phyloP scores from a whole-genome alignment of 306 rosid species.

The Vigna radiata region DNA sequence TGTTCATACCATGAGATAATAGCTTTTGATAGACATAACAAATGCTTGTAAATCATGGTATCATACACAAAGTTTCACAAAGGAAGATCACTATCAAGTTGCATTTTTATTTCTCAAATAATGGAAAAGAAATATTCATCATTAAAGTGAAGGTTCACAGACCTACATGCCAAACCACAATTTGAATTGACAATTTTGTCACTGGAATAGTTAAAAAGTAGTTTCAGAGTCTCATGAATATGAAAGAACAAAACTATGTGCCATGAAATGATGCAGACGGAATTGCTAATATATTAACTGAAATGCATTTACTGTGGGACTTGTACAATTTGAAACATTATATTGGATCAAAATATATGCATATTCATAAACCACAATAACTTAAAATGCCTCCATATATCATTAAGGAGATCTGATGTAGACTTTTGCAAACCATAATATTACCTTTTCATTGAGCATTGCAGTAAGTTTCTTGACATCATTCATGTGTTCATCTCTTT shows the following conservation, averaged over 20 bases:
- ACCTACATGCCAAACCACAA: slow-evolving; percentile 26
- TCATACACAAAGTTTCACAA: slow-evolving; percentile 16
- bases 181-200: background rate
- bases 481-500: slow-evolving; percentile 81
- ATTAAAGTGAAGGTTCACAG: slow-evolving; percentile 22
- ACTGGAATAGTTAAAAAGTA: slow-evolving; percentile 21
- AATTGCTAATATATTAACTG: slow-evolving; percentile 31
- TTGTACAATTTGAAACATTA: slow-evolving; percentile 21
- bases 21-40: slow-evolving; percentile 17
- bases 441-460: slow-evolving; percentile 85
- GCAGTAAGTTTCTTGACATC: slow-evolving; percentile 88
- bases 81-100: slow-evolving; percentile 16
- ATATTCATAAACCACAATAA: slow-evolving; percentile 11
- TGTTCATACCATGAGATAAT: background rate
- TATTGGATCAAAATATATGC: slow-evolving; percentile 28
- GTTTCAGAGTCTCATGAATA: slow-evolving; percentile 27
- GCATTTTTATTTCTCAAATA: slow-evolving; percentile 29
- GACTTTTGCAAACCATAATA: slow-evolving; percentile 26
- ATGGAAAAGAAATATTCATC: slow-evolving; percentile 16
- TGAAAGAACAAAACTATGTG: slow-evolving; percentile 8
- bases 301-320: slow-evolving; percentile 16
- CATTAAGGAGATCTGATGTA: slow-evolving; percentile 24
- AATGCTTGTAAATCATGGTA: background rate
- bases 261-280: slow-evolving; percentile 12
- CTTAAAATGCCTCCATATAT: slow-evolving; percentile 20